Conservation (phyloP, 78 protist species). For the Paulinella micropora region DNA sequence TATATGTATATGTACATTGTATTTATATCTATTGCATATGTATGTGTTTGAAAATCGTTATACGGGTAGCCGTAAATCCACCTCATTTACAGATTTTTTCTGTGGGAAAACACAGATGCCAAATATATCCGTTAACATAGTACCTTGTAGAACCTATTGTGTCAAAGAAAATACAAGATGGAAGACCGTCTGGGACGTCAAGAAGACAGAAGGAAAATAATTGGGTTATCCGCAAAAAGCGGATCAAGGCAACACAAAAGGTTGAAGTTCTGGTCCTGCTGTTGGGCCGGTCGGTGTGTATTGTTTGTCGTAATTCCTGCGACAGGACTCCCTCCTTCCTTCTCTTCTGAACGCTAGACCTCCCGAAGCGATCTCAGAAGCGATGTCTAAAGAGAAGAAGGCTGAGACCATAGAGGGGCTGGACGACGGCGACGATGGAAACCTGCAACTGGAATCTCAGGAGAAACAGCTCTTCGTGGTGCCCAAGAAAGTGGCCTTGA, state of each 20-base stretch:
- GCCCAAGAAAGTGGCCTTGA: not conserved
- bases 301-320: too few species aligned
- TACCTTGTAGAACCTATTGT: not conserved
- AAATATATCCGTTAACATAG: not conserved
- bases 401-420: not conserved
- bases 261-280: too few species aligned
- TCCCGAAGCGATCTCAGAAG: not conserved
- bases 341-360: not conserved
- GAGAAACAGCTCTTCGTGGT: not conserved
- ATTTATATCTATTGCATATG: not conserved
- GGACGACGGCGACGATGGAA: not conserved
- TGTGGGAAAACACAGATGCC: too few species aligned
- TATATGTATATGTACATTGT: too few species aligned
- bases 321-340: not conserved
- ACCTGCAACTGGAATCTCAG: not conserved
- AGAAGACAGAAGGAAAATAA: too few species aligned
- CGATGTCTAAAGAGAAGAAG: not conserved
- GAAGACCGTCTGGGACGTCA: too few species aligned
- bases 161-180: not conserved
- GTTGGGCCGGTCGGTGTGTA: too few species aligned
- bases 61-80: not conserved
- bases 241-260: too few species aligned
- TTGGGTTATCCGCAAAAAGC: too few species aligned
- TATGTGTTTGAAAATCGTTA: not conserved
- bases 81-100: too few species aligned